Base-by-base conservation (phyloP, 2,329 filamentous ascomycete species). In the Trichophyton equinum region DNA sequence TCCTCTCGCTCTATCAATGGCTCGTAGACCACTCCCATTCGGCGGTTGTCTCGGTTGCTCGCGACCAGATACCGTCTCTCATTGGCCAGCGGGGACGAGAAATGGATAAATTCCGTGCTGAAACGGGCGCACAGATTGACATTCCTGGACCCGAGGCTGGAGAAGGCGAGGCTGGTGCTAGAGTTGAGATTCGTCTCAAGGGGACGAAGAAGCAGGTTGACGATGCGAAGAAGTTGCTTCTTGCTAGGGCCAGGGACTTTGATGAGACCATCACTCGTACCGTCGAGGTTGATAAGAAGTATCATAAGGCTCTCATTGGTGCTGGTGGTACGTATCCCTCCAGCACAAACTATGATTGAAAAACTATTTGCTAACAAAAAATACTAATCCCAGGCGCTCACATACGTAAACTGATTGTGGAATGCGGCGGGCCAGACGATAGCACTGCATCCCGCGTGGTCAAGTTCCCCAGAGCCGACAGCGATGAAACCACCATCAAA, bases 131-230 rank as follows among this genome's bases (percentile, higher is more conserved):
- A 25, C 88, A 88, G 75, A 92, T 99, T 65, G 92, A 97, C 71
- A 88, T 99, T 57, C 94, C 94, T 27, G 86, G 88, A 64, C 85
- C 85, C 60, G 89, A 95, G 65, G 82, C 83, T 15, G 77, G 80
- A 27, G 82, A 86, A 67, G 77, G 81, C 8, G 81, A 82, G 57
- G 82, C 85, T 8, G 81, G 85, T 62, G 90, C 85, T 8, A 81
- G 85, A 63, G 90, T 94, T 13, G 89, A 96, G 68, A 92, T 99
- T 69, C 86, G 85, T 72, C 83, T 99, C 74, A 95, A 91, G 81
- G 94, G 94, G 60, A 95, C 90, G 25, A 94, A 95, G 78, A 80
- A 88, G 66, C 87, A 94, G 71, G 94, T 99, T 58, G 86, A 91
- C 57, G 88, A 91, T 67, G 92, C 94, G 3, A 94, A 94, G 82